phyloP scores from a whole-genome alignment of 495 filamentous ascomycete genomes.

The Penicillium longicatenatum region DNA sequence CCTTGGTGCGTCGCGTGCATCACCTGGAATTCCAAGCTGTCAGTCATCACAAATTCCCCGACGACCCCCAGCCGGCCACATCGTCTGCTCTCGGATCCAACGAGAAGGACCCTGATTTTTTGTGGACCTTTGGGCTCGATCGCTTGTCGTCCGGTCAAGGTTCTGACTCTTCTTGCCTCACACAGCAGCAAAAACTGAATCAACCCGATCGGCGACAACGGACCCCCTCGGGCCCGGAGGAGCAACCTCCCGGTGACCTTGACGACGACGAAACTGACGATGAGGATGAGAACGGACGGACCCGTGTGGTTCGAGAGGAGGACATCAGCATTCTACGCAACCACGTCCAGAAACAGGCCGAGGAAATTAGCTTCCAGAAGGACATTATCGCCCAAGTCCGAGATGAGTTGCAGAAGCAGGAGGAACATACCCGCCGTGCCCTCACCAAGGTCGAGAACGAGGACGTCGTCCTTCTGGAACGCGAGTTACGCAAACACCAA shows the following conservation, averaged over 20 bases:
- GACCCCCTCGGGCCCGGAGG: conserved; percentile 27
- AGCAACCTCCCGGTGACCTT: conserved; percentile 35
- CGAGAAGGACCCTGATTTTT: conserved; percentile 39
- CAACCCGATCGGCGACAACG: conserved; percentile 31
- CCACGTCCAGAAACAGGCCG: conserved; percentile 77
- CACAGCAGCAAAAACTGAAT: conserved; percentile 44
- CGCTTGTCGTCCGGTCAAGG: conserved; percentile 39
- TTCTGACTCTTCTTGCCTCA: conserved; percentile 43
- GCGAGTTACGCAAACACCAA: conserved; percentile 93
- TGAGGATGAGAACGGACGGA: conserved; percentile 40
- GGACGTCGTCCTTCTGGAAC: conserved; percentile 71
- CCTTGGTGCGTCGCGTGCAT: conserved; percentile 66
- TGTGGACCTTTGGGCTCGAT: conserved; percentile 44
- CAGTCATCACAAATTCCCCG: conserved; percentile 59
- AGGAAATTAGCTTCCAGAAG: conserved; percentile 73
- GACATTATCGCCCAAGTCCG: conserved; percentile 70
- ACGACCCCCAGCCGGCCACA: conserved; percentile 59
- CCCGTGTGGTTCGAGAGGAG: conserved; percentile 61
- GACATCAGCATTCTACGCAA: conserved; percentile 71
- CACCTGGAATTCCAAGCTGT: conserved; percentile 68
- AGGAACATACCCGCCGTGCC: conserved; percentile 58
- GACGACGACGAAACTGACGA: conserved; percentile 45
- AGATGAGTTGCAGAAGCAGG: conserved; percentile 62
- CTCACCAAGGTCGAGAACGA: conserved; percentile 62
- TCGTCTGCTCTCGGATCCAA: conserved; percentile 55